Percentiles rank a stretch among this genome's conserved stretches.
Conservation (phyloP, 192 early-diverging fungal species). For the Coemansia sp. region DNA sequence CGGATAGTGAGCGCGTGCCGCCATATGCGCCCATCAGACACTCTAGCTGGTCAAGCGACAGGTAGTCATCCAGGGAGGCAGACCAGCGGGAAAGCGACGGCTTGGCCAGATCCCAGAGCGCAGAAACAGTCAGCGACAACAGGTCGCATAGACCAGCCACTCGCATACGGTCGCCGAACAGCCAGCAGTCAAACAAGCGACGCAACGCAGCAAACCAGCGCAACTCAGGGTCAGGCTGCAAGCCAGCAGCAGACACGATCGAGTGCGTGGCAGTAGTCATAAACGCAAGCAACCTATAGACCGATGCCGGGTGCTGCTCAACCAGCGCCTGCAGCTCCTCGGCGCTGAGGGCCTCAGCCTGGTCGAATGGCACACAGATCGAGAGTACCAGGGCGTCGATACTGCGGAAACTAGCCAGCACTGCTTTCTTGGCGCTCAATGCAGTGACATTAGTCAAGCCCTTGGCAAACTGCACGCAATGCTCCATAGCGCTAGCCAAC, state of each 20-base stretch:
- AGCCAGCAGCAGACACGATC: no score
- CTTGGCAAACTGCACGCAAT: slow-evolving; percentile 9
- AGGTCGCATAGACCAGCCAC: slow-evolving; percentile 8
- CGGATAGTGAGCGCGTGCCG: slow-evolving; percentile 32
- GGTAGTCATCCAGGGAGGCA: slow-evolving; percentile 38
- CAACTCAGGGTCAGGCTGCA: neutral
- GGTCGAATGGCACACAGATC: no score
- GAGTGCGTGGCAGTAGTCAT: no score
- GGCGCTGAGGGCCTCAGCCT: no score
- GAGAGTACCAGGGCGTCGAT: neutral
- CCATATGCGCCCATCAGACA: slow-evolving; percentile 39
- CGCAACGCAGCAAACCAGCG: slow-evolving; percentile 36
- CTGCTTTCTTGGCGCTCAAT: neutral
- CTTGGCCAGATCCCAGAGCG: slow-evolving; percentile 38
- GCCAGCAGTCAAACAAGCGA: slow-evolving; percentile 35
- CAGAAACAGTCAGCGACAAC: slow-evolving; percentile 18
- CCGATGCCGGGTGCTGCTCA: no score
- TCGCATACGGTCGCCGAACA: slow-evolving; percentile 31
- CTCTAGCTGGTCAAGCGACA: slow-evolving; percentile 51
- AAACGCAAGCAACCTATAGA: no score
- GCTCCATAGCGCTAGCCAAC: slow-evolving; percentile 19
- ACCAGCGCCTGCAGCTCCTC: no score
- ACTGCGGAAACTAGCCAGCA: slow-evolving; percentile 4
- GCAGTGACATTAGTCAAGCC: neutral
- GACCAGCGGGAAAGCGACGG: slow-evolving; percentile 53